phyloP scores from a whole-genome alignment of 2,329 filamentous ascomycete species.

The Xylariaceae sp. region DNA sequence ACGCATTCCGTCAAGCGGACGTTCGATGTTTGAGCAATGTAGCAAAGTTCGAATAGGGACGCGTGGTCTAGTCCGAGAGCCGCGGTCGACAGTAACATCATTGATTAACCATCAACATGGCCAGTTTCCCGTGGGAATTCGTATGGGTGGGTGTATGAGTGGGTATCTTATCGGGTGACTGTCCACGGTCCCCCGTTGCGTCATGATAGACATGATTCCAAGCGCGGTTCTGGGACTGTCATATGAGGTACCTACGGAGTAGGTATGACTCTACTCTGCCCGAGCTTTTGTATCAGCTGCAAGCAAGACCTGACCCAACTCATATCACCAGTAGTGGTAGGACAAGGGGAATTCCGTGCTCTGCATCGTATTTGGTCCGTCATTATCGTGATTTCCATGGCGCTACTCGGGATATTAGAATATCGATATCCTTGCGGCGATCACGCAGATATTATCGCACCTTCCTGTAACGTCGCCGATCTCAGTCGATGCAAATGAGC shows the following conservation, averaged over 20 bases:
- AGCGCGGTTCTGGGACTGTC: background rate
- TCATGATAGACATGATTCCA: background rate
- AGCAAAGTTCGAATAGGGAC: too few species aligned
- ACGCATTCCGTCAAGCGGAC: too few species aligned
- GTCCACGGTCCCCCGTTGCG: too few species aligned
- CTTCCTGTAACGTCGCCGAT: background rate
- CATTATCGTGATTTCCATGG: background rate
- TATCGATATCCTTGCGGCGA: background rate
- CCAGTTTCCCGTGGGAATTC: too few species aligned
- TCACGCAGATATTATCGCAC: conserved; percentile 3
- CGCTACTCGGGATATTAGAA: conserved; percentile 10
- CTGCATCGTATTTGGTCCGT: background rate
- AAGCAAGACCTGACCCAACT: background rate
- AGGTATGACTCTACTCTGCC: background rate
- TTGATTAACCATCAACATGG: too few species aligned
- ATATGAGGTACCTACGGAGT: background rate
- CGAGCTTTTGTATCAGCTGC: background rate
- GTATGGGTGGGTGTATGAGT: too few species aligned
- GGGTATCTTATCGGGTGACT: too few species aligned
- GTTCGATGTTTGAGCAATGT: too few species aligned
- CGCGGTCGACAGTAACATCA: too few species aligned
- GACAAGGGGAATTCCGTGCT: background rate
- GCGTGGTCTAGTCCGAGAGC: too few species aligned
- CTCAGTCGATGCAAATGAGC: background rate
- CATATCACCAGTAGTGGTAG: background rate